phyloP scores from a whole-genome alignment of 2,329 filamentous ascomycete genomes.

The Hymenoscyphus occultus region DNA sequence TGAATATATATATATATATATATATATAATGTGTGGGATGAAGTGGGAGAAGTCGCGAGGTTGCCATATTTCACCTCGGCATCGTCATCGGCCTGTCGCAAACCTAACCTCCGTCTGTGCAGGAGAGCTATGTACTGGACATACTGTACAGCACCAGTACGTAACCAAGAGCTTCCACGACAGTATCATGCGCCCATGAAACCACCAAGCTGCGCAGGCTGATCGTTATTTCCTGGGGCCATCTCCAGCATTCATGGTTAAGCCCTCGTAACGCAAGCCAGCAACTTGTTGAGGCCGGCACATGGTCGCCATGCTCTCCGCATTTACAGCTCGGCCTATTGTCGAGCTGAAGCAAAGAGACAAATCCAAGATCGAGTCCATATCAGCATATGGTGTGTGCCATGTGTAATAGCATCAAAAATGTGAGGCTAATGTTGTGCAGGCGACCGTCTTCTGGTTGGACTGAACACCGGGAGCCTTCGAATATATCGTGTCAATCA shows the following conservation, averaged over 20 bases:
- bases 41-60: neutral
- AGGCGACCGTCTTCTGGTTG: conserved; percentile 89
- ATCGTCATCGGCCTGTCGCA: conserved; percentile 15
- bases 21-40: neutral
- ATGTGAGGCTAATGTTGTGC: conserved; percentile 20
- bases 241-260: conserved; percentile 22
- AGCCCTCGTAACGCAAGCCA: conserved; percentile 16
- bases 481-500: conserved; percentile 92
- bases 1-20: too few relatives aligned
- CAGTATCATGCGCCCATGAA: conserved; percentile 19
- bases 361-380: conserved; percentile 95
- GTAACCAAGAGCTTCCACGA: conserved; percentile 3
- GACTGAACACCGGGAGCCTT: conserved; percentile 83
- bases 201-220: conserved; percentile 12
- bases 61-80: conserved; percentile 4
- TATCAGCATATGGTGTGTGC: conserved; percentile 76
- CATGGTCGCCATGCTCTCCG: conserved; percentile 76
- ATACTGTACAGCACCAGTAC: too few relatives aligned
- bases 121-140: neutral
- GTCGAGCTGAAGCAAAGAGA: conserved; percentile 95
- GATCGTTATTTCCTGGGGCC: conserved; percentile 9
- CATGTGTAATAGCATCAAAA: neutral
- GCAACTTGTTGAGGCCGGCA: conserved; percentile 26
- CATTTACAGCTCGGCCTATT: conserved; percentile 92
- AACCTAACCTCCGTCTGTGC: conserved; percentile 4